These are phyloP conservation scores for Pythium dissotocum DNA, from an alignment of 352 stramenopile species.

Conservation along the genomic window DNA sequence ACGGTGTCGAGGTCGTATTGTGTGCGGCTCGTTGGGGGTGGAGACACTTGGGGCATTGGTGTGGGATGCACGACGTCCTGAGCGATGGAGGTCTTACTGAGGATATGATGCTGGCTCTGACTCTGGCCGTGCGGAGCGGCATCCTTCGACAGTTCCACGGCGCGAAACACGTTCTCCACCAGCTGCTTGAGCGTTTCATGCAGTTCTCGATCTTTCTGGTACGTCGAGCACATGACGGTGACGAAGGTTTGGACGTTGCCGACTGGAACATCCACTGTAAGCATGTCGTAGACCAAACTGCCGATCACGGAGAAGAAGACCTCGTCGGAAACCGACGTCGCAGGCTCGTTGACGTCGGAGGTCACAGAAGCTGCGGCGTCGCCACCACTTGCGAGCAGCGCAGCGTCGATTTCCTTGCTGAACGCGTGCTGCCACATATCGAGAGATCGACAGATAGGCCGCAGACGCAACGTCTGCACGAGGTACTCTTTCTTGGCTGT, in stretches of 20 bases:
- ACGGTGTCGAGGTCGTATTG: constrained; percentile 81
- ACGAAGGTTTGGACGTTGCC: constrained; percentile 80
- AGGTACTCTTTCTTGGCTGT: constrained; percentile 84
- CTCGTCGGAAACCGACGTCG: constrained; percentile 52
- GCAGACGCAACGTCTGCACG: constrained; percentile 51
- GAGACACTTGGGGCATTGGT: constrained; percentile 26
- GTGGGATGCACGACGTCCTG: neutral
- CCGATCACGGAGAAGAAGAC: constrained; percentile 84
- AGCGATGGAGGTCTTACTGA: neutral
- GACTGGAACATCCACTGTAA: constrained; percentile 75
- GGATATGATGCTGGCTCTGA: constrained; percentile 9
- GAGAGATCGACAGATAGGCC: constrained; percentile 73
- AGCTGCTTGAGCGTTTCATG: constrained; percentile 75
- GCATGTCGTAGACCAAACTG: constrained; percentile 85
- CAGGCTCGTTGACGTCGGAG: constrained; percentile 3
- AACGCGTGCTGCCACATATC: constrained; percentile 88
- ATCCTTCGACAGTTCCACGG: constrained; percentile 79
- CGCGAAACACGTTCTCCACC: constrained; percentile 78
- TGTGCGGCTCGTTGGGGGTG: constrained; percentile 10
- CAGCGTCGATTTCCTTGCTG: constrained; percentile 70
- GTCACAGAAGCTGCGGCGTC: neutral
- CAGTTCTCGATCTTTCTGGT: constrained; percentile 72
- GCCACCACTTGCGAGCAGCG: constrained; percentile 31
- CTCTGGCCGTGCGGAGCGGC: constrained; percentile 33
- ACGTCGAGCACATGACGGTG: constrained; percentile 79